Evolutionary conservation across 2,329 filamentous ascomycete genomes (phyloP), one percentile per base, ranked within the genome.

Genomic region (Tolypocladium tropicale): DNA sequence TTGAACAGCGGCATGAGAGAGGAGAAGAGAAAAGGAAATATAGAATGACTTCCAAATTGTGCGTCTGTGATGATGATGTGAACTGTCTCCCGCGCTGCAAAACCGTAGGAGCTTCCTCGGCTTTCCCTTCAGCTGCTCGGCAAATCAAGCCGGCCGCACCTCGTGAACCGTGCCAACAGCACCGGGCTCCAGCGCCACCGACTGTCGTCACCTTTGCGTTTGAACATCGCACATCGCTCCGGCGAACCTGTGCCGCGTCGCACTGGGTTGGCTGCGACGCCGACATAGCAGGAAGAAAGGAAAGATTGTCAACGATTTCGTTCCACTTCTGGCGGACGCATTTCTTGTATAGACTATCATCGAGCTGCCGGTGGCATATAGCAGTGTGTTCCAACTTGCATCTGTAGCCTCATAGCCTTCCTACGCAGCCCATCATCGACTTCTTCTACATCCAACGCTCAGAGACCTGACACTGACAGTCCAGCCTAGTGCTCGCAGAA

Each of bases 291-390:
- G n/a, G n/a, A n/a, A n/a, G n/a, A n/a, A n/a, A n/a, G n/a, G n/a
- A 0, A 70, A 68, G n/a, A 72, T 67, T 46, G 62, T 64, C 3
- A 62, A 68, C 7, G 64, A 64, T 3, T 62, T 58, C 3, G 60
- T 58, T 41, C 21, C 30, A 33, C 12, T 67, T 68, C 46, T 59
- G 65, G 58, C 66, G 70, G 55, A 64, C 61, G 30, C 70, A 73
- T 55, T 73, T 69, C 58, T 21, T 46, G 52, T 54, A n/a, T n/a
- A n/a, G n/a, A n/a, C n/a, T n/a, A n/a, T n/a, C 46, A 6, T n/a
- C 2, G 28, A 49, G 25, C 18, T 49, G 16, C 16, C 30, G 46
- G n/a, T 49, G 46, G n/a, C 46, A 4, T 30, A 4, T n/a, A 11
- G 9, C 14, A 4, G 7, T 9, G 14, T 11, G 5, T 49, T 25